Evolutionary conservation across 2,329 filamentous ascomycete species (phyloP).

Genomic region (Cladosporium sp.): DNA sequence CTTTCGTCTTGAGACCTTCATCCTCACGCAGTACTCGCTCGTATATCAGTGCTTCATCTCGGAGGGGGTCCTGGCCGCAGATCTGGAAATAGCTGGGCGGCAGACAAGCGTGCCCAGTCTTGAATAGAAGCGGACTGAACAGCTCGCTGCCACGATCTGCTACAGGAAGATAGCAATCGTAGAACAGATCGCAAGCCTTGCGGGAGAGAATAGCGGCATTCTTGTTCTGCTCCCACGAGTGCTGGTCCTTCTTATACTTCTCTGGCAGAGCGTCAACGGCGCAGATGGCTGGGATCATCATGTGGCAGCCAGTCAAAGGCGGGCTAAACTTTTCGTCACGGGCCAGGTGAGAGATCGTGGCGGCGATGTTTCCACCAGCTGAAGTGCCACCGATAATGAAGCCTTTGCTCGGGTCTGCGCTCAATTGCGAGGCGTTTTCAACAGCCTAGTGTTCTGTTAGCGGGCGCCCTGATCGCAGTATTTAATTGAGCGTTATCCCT

Average conservation of each 20-base stretch:
- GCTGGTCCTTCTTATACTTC: conserved; percentile 31
- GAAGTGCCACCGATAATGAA: conserved; percentile 48
- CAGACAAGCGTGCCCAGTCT: conserved; percentile 32
- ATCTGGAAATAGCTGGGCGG: conserved; percentile 44
- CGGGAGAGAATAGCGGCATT: conserved; percentile 26
- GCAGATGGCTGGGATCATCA: conserved; percentile 43
- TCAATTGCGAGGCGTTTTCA: conserved; percentile 19
- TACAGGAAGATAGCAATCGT: conserved; percentile 5
- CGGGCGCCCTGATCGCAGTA: background rate
- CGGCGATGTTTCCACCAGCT: conserved; percentile 48
- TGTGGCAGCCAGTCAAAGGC: conserved; percentile 41
- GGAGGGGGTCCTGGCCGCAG: conserved; percentile 42
- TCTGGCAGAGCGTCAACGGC: conserved; percentile 35
- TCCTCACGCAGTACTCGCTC: conserved; percentile 37
- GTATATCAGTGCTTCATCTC: conserved; percentile 46
- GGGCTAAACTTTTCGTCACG: conserved; percentile 37
- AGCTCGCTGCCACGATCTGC: conserved; percentile 1
- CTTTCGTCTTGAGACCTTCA: conserved; percentile 35
- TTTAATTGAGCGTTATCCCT: conserved; percentile 15
- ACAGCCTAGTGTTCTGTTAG: conserved; percentile 24
- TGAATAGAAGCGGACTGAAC: conserved; percentile 26
- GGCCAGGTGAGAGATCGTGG: conserved; percentile 40
- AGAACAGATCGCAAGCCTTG: conserved; percentile 20
- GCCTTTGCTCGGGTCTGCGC: conserved; percentile 38
- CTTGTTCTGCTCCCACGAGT: conserved; percentile 40